Evolutionary conservation across 345 rosid species (phyloP).

Genomic region (Sisymbrium irio): DNA sequence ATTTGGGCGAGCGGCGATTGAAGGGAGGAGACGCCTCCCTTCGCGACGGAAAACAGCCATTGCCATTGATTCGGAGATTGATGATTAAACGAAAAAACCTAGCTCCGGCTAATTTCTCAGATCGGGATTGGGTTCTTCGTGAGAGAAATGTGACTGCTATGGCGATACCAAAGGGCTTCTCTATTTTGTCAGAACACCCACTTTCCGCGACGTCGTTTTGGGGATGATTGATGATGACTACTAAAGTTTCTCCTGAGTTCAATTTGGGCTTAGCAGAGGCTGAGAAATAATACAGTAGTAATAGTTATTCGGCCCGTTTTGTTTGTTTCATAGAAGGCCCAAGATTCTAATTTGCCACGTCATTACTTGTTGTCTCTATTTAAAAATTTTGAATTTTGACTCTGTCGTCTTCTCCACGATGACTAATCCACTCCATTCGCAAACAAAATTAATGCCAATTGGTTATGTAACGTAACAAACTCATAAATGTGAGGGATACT

Average conservation of each 20-base stretch:
- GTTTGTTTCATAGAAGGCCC: not conserved
- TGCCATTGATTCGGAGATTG: slow-evolving; percentile 45
- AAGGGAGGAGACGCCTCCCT: slow-evolving; percentile 71
- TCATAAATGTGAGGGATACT: slow-evolving; percentile 15
- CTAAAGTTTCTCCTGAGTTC: slow-evolving; percentile 13
- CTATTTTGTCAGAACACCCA: not conserved
- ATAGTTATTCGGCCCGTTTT: not conserved
- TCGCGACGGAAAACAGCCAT: slow-evolving; percentile 77
- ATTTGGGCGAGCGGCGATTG: slow-evolving; percentile 59
- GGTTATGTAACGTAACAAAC: slow-evolving; percentile 11
- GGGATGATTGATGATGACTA: not conserved
- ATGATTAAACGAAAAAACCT: slow-evolving; percentile 18
- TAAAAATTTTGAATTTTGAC: not conserved
- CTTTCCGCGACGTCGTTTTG: slow-evolving; percentile 9
- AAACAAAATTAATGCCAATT: not conserved
- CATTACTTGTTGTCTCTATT: not conserved
- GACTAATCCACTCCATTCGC: not conserved
- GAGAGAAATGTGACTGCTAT: slow-evolving; percentile 28
- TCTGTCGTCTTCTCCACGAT: not conserved
- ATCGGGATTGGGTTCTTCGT: slow-evolving; percentile 13
- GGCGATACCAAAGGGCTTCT: slow-evolving; percentile 24
- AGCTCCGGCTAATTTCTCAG: slow-evolving; percentile 37
- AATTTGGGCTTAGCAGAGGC: not conserved
- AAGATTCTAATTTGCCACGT: not conserved
- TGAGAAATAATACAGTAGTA: not conserved